Base-by-base conservation (phyloP, 1,139 yeast genomes). In the Wickerhamiella infanticola region DNA sequence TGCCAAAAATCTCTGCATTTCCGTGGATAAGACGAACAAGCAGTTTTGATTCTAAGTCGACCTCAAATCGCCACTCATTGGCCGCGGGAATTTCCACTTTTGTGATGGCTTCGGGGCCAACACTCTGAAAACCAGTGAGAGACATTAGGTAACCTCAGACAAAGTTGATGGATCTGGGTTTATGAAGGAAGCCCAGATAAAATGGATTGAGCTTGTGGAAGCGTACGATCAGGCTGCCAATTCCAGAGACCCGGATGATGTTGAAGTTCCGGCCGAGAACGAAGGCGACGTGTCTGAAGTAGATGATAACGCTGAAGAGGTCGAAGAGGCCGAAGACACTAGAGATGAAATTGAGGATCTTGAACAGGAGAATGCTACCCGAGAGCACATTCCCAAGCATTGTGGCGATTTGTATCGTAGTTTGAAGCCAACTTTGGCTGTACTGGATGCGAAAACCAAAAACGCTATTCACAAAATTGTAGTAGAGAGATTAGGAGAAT, bases 1-100 rank as follows among this genome's bases (percentile, higher is more conserved):
- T 85, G 25, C 98, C 98, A 63, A 82, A 85, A 23, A 88, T 73
- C 63, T 90, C 98, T 2, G 84, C 95, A 1, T 79, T 71, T 1
- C 98, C 98, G 5, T 68, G 65, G 3, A 64, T 51, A 8, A 70
- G 60, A 52, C 70, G 77, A 35, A 85, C 58, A n/a, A 69, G 69
- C 42, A 86, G 58, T 36, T 69, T 68, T 5, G 77, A 67, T 44
- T 73, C 77, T 50, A 72, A 68, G 0, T 77, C 79, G 2, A 84
- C 75, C 58, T 85, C 95, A 49, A 85, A 73, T 49, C 95, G 69
- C 95, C 95, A 88, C 64, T 86, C 95, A 27, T 55, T 51, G n/a
- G 55, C 52, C 3, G 63, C 53, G 6, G 54, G 50, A 6, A 63
- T 53, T 13, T 49, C 51, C 25, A 61, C 48, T 35, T 29, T 29